Evolutionary conservation across 257 asterid genomes (phyloP).

Genomic region (Echium plantagineum): DNA sequence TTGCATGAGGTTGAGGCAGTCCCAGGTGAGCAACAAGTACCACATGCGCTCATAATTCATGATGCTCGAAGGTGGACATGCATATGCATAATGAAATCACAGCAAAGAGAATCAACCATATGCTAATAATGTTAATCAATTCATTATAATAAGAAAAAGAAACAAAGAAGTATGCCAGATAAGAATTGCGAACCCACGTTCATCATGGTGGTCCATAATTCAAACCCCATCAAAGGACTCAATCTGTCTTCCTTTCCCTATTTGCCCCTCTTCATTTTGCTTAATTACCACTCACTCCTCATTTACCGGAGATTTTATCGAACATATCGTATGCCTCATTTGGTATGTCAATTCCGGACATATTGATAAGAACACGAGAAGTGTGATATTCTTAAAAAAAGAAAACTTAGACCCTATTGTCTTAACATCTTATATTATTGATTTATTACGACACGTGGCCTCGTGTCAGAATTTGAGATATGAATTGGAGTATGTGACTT

Average conservation of each 20-base stretch:
- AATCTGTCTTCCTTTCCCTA: constrained; percentile 48
- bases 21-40: background rate
- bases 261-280: background rate
- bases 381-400: too few relatives aligned
- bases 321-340: too few relatives aligned
- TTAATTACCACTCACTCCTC: too few relatives aligned
- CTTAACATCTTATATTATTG: too few relatives aligned
- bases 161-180: constrained; percentile 23
- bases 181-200: constrained; percentile 13
- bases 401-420: too few relatives aligned
- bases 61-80: background rate
- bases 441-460: too few relatives aligned
- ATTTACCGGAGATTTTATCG: too few relatives aligned
- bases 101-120: background rate
- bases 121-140: background rate
- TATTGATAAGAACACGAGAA: too few relatives aligned
- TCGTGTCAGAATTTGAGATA: too few relatives aligned
- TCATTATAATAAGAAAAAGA: background rate
- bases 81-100: background rate
- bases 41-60: background rate
- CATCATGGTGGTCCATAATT: constrained; percentile 30
- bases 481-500: too few relatives aligned
- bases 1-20: background rate
- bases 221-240: constrained; percentile 45
- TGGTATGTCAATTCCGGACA: too few relatives aligned